Evolutionary conservation across 2,329 filamentous ascomycete species (phyloP), one percentile per base, ranked within the genome.

Genomic region (Phialocephala subalpina): DNA sequence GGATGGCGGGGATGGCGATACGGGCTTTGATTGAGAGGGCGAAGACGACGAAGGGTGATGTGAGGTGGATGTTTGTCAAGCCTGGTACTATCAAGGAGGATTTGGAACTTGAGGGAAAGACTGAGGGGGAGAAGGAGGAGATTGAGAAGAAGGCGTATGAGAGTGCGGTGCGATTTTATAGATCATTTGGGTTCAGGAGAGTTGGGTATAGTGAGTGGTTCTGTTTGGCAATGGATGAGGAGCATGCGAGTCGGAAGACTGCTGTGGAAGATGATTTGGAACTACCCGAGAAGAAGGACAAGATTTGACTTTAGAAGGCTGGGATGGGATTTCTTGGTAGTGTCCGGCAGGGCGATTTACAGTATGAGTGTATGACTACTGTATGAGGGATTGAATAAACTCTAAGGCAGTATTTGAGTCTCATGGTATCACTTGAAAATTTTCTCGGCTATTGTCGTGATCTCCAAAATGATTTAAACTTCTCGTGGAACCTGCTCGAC

Each of bases 211-310:
- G 42, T n/a, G 53, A 35, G 22, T 64, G 56, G 56, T 64, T 59
- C 35, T 64, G 62, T 22, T 64, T 64, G 42, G 62, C 45, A 20
- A 33, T 64, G 22, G 62, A 59, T 40, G 40, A 25, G 33, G 18
- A 20, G 40, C 55, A 63, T 58, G 38, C 16, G 22, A 52, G 40
- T 20, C 55, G 49, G 38, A n/a, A 25, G 2, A 38, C 52, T n/a
- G 12, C 14, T 1, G 52, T 25, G n/a, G 27, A 29, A 12, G 60
- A 62, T n/a, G 53, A 58, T 47, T 27, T 33, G 35, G 25, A 47
- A 12, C 36, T 27, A 18, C 14, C 25, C 29, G 11, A 36, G 16
- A 18, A 20, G n/a, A 52, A 52, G 42, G 42, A 38, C 5, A 18
- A 49, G n/a, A n/a, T 7, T 5, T 18, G 18, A n/a, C n/a, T 18